phyloP scores from a whole-genome alignment of 2,329 filamentous ascomycete species.

The Pseudopithomyces maydicus region DNA sequence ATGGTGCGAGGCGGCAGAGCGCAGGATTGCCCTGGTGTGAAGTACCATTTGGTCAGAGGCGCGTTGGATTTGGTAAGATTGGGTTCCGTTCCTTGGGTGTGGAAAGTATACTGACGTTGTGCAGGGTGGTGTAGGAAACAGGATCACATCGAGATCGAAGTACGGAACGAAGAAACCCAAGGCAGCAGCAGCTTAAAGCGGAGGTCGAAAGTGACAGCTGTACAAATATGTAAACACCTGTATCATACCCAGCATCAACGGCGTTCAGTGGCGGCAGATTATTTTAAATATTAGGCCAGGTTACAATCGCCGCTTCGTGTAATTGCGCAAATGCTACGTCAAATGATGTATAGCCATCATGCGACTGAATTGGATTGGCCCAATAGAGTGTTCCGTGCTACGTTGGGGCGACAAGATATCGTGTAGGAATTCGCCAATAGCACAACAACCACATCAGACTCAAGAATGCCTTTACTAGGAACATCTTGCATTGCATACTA shows the following conservation, averaged over 20 bases:
- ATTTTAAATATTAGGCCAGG: slow-evolving; percentile 1
- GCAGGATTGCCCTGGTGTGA: slow-evolving; percentile 98
- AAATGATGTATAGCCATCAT: not conserved
- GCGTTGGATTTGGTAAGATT: slow-evolving; percentile 81
- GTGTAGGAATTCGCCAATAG: too few relatives aligned
- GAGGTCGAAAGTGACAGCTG: slow-evolving; percentile 1
- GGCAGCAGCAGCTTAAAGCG: slow-evolving; percentile 38
- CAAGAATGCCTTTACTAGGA: not conserved
- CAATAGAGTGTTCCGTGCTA: too few relatives aligned
- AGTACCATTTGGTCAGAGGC: slow-evolving; percentile 90
- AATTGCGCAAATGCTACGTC: not conserved
- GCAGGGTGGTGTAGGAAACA: slow-evolving; percentile 86
- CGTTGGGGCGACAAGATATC: too few relatives aligned
- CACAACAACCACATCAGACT: too few relatives aligned
- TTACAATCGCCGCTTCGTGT: not conserved
- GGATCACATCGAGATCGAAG: slow-evolving; percentile 86
- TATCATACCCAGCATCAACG: slow-evolving; percentile 34
- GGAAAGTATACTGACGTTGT: slow-evolving; percentile 20
- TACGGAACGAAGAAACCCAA: slow-evolving; percentile 99
- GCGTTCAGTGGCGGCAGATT: slow-evolving; percentile 19
- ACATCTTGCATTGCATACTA: not conserved
- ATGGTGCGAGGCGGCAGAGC: slow-evolving; percentile 89
- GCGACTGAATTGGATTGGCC: not conserved
- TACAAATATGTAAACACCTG: slow-evolving; percentile 25
- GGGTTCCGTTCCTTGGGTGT: not conserved